These are phyloP conservation scores for Aurantiochytrium sp. DNA, from an alignment of 108 stramenopile species.

Conservation along the genomic window DNA sequence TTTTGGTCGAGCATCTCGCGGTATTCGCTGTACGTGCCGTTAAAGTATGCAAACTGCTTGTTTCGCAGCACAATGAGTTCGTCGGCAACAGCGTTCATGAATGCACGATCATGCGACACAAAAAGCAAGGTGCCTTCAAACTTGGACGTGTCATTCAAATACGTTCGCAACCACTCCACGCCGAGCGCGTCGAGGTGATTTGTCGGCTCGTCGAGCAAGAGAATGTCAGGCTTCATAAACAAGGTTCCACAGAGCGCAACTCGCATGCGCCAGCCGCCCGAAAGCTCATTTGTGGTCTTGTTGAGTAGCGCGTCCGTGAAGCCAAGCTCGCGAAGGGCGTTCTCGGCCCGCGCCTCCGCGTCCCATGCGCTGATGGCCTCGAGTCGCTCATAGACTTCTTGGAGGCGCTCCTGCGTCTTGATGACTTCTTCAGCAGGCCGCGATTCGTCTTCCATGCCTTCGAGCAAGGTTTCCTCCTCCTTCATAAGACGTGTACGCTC, in stretches of 20 bases:
- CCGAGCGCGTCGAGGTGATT: constrained; percentile 81
- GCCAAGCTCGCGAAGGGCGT: constrained; percentile 61
- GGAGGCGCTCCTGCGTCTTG: constrained; percentile 24
- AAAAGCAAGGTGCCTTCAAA: constrained; percentile 16
- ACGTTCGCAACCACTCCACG: constrained; percentile 82
- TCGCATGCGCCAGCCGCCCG: constrained; percentile 95
- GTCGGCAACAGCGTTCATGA: constrained; percentile 2
- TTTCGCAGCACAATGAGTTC: constrained; percentile 16
- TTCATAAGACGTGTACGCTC: constrained; percentile 48
- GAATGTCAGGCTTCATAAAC: constrained; percentile 81
- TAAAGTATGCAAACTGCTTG: neutral
- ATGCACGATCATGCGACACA: constrained; percentile 20
- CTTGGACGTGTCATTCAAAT: constrained; percentile 39
- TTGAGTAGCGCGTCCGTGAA: constrained; percentile 74
- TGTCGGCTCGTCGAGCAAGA: constrained; percentile 65
- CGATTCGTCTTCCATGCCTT: neutral
- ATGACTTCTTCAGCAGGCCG: neutral
- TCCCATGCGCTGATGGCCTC: constrained; percentile 46
- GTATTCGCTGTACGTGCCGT: neutral
- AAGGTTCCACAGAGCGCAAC: constrained; percentile 88
- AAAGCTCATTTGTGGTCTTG: constrained; percentile 63
- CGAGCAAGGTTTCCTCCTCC: constrained; percentile 38
- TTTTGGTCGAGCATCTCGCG: neutral
- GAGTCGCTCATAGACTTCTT: constrained; percentile 39
- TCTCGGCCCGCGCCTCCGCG: constrained; percentile 56